These are phyloP conservation scores for Euphorbia pulcherrima DNA, from an alignment of 345 rosid genomes.

Conservation along the genomic window DNA sequence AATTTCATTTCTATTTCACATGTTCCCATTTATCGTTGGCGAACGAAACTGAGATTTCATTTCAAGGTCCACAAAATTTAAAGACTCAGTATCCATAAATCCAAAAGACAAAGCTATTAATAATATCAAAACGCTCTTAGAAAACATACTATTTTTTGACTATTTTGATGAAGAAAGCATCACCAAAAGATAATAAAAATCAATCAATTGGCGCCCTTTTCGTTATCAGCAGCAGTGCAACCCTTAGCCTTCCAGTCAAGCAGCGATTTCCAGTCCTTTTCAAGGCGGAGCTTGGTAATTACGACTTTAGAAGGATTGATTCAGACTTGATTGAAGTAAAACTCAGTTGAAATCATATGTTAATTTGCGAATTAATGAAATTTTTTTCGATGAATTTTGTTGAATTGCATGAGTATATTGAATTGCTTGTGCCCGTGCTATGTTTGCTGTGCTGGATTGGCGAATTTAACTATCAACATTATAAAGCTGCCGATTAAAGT, in stretches of 20 bases:
- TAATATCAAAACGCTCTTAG: not conserved
- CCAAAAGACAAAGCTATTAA: not conserved
- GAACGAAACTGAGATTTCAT: too few relatives aligned
- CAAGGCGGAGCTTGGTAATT: constrained; percentile 67
- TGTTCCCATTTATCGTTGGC: too few relatives aligned
- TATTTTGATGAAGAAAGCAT: not conserved
- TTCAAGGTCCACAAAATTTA: not conserved
- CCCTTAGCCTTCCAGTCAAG: constrained; percentile 78
- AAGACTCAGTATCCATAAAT: not conserved
- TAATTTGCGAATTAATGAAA: not conserved
- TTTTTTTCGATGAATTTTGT: too few relatives aligned
- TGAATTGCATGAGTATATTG: constrained; percentile 47
- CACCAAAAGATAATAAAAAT: not conserved
- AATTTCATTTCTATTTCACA: too few relatives aligned
- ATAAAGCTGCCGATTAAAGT: constrained; percentile 64
- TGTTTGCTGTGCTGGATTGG: constrained; percentile 60
- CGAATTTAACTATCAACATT: constrained; percentile 57
- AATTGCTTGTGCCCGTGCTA: constrained; percentile 90
- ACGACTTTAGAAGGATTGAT: constrained; percentile 69
- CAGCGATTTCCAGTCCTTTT: constrained; percentile 66
- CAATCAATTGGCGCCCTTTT: constrained; percentile 70
- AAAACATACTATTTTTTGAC: constrained; percentile 3
- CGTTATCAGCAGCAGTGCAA: constrained; percentile 69
- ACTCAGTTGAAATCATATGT: too few relatives aligned
- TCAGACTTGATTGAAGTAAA: constrained; percentile 31